Conservation (phyloP, 2,329 filamentous ascomycete genomes). For the Didymella exigua region DNA sequence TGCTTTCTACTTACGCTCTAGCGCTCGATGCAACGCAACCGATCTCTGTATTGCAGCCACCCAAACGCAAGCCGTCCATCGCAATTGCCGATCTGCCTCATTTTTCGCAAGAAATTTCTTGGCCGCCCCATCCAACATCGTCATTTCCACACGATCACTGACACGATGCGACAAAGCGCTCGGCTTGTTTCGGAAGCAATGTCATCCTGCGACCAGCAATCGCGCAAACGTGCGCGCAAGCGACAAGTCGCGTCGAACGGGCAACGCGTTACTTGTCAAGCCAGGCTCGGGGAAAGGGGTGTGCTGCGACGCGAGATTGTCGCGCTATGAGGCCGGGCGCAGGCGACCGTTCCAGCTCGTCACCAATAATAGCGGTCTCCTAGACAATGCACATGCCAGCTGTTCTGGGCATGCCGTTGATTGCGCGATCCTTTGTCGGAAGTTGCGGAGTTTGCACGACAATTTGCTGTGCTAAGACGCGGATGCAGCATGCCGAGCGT, state of each 20-base stretch:
- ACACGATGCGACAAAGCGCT: constrained; percentile 5
- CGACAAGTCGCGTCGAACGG: constrained; percentile 14
- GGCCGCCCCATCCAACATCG: constrained; percentile 15
- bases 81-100: constrained; percentile 16
- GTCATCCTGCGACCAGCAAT: constrained; percentile 1
- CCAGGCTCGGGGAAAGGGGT: constrained; percentile 1
- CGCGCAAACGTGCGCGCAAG: constrained; percentile 3
- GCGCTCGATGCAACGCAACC: neutral
- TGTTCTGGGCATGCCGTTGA: no score
- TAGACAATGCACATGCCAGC: no score
- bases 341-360: no score
- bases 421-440: no score
- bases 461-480: no score
- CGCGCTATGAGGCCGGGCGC: constrained; percentile 1
- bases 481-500: no score
- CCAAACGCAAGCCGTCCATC: neutral
- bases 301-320: constrained; percentile 16
- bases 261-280: constrained; percentile 14
- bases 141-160: constrained; percentile 11
- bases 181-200: neutral
- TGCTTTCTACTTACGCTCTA: neutral
- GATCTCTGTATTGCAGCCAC: constrained; percentile 1
- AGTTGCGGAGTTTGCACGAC: no score
- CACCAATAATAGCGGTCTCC: no score
- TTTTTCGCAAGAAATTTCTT: constrained; percentile 12